Base-by-base conservation (phyloP, 2,329 filamentous ascomycete species). In the Hypoxylon sp. region DNA sequence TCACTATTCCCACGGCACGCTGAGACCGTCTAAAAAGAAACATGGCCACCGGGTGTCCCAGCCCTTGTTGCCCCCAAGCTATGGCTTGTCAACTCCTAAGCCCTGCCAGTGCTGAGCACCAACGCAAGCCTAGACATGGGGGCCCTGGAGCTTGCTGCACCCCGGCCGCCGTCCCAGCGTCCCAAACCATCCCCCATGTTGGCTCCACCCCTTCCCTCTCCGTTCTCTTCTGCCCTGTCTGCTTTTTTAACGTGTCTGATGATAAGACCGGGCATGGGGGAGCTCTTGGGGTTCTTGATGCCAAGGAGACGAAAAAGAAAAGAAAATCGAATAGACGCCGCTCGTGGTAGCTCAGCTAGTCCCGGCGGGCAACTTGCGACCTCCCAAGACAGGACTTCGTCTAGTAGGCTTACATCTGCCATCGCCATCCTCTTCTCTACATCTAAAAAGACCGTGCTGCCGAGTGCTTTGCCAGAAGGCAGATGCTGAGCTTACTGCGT, bases 61-160 rank as follows among this genome's bases (percentile, higher is more conserved):
- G 60, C 51, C 24, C 52, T 59, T 67, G 55, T 48, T 62, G 50
- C 67, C 53, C 58, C 61, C 61, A 55, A 67, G 48, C 51, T 68
- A 67, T 61, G 62, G 62, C 57, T n/a, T 64, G 63, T 66, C 63
- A 69, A 70, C 56, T 58, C 66, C 63, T 67, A 69, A 70, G 68
- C 70, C 70, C 68, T 72, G 70, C 64, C 67, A 50, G 64, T 65
- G 37, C 55, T 59, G 62, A 70, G 67, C 55, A 67, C 64, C 68
- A 65, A 66, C 65, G 48, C 55, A 60, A 66, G 59, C 60, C 59
- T 60, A 63, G 62, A 68, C 67, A 69, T 64, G 68, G 69, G 56
- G 42, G 61, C 70, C 69, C 60, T 66, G 67, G 47, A 55, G 45
- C 45, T 57, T 65, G 55, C 67, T 73, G 70, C 62, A 73, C 70